Percentiles rank a stretch among this genome's conserved stretches.
These are phyloP conservation scores for Malassezia globosa DNA, from an alignment of 1,284 basidiomycete genomes.

Conservation along the genomic window DNA sequence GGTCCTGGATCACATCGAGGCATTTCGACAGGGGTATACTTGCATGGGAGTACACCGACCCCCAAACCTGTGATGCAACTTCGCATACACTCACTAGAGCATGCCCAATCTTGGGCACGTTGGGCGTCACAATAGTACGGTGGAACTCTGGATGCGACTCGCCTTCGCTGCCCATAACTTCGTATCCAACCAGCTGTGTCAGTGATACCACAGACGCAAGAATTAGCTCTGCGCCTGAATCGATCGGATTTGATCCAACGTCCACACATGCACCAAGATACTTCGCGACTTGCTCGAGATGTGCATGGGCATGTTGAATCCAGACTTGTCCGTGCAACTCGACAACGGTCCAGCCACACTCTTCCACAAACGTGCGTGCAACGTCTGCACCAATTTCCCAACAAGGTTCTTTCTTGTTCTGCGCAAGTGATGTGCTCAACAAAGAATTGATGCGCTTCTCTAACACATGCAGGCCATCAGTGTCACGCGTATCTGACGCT, in stretches of 20 bases:
- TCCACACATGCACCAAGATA: neutral
- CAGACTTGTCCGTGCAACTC: slow-evolving; percentile 20
- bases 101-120: slow-evolving; percentile 18
- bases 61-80: slow-evolving; percentile 5
- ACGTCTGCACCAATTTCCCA: neutral
- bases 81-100: neutral
- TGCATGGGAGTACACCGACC: too few species aligned
- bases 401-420: neutral
- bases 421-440: neutral
- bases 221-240: neutral
- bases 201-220: slow-evolving; percentile 7
- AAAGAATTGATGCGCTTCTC: slow-evolving; percentile 2
- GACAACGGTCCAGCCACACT: slow-evolving; percentile 6
- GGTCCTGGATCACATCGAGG: slow-evolving; percentile 14
- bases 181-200: slow-evolving; percentile 15
- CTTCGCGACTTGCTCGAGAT: slow-evolving; percentile 4
- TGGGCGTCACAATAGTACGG: slow-evolving; percentile 26
- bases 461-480: neutral
- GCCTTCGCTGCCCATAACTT: slow-evolving; percentile 12
- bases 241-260: neutral
- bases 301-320: slow-evolving; percentile 14
- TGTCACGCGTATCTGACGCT: neutral
- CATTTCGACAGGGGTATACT: neutral
- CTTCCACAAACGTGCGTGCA: neutral
- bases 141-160: slow-evolving; percentile 27